Evolutionary conservation across 169 alveolate species (phyloP), one percentile per base, ranked within the genome.

Genomic region (Plasmodium vivax): DNA sequence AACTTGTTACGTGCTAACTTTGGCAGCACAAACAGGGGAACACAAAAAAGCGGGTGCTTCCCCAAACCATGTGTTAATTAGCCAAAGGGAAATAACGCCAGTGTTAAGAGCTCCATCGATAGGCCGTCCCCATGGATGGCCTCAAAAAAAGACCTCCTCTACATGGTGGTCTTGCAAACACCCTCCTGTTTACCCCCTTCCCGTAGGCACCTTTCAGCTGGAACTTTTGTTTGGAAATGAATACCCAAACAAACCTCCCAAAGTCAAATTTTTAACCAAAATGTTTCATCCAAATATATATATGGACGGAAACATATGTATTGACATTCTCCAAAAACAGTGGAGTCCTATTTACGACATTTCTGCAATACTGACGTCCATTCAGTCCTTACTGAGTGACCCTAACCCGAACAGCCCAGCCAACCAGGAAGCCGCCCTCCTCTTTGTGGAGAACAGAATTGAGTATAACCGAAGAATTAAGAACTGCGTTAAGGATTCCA

Each of bases 391-490:
- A 80, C 95, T 99, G 54, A 98, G 98, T 82, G 99, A 99, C 84
- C 99, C 99, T 2, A 99, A 99, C 92, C 99, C 99, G 54, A 96
- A 98, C 88, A 97, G 99, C 75, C 99, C 99, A 54, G 99, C 99
- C 14, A 98, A 99, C 95, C 98, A 96, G 75, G 99, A 98, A 95
- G 99, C 99, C 6, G 99, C 99, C 9, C 98, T 97, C 83, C 95
- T 98, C 94, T 99, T 96, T 92, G 96, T 92, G 84, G 99, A 98
- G 84, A 97, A 99, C 92, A 95, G 98, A 56, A 96, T 98, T 38
- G 99, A 98, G 93, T 98, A 98, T 93, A 97, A 97, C 85, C 96
- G 98, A 88, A 97, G 97, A 96, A 99, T 98, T 1, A 95, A 97
- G 95, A 98, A 97, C 85, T 95, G 98, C 62, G 99, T 98, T 1